phyloP scores from a whole-genome alignment of 2,329 filamentous ascomycete genomes.

The Penicillium sp. region DNA sequence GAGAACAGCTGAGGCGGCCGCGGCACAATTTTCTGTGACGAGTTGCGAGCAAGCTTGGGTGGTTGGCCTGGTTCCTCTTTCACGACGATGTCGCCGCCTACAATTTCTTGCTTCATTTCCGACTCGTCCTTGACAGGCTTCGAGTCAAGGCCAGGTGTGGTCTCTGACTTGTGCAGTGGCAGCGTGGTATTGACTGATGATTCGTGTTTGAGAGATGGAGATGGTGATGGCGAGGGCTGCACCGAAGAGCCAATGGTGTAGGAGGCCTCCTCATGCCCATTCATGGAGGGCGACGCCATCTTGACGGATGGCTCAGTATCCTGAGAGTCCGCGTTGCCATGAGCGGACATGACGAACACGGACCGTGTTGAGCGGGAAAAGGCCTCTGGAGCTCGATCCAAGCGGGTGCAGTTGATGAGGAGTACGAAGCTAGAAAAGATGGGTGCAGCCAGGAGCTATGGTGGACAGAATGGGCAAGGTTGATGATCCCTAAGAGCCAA shows the following conservation, averaged over 20 bases:
- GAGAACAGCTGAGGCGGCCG: slow-evolving; percentile 62
- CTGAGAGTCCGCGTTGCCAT: slow-evolving; percentile 38
- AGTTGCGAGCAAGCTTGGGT: slow-evolving; percentile 66
- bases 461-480: slow-evolving; percentile 1
- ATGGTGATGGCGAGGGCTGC: slow-evolving; percentile 14
- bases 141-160: slow-evolving; percentile 11
- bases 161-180: background rate
- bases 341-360: slow-evolving; percentile 39
- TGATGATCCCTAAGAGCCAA: background rate
- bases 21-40: slow-evolving; percentile 62
- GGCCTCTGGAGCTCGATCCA: slow-evolving; percentile 2
- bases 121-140: slow-evolving; percentile 3
- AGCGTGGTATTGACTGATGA: slow-evolving; percentile 8
- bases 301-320: slow-evolving; percentile 30
- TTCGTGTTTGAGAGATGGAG: slow-evolving; percentile 14
- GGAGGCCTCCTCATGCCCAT: slow-evolving; percentile 19
- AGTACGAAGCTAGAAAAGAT: background rate
- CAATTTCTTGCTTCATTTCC: slow-evolving; percentile 43
- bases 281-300: slow-evolving; percentile 22
- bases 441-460: background rate
- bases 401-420: background rate
- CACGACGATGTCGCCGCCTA: slow-evolving; percentile 57
- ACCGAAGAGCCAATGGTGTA: slow-evolving; percentile 17
- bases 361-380: slow-evolving; percentile 14
- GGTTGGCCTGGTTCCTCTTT: slow-evolving; percentile 61